These are phyloP conservation scores for Botrytis squamosa DNA, from an alignment of 2,329 filamentous ascomycete species.

Conservation along the genomic window DNA sequence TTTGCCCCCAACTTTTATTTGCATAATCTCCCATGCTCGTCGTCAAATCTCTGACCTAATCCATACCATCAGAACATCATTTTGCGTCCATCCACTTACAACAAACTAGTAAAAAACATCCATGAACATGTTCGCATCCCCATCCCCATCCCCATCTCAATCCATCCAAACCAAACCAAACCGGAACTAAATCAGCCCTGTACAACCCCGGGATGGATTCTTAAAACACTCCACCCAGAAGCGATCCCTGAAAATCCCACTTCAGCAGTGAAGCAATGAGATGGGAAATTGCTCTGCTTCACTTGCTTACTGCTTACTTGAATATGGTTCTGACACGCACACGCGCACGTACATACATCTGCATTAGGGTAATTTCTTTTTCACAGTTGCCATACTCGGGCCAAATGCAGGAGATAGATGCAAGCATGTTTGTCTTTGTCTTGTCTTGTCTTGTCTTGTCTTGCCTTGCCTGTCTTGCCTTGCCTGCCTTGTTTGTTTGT, in stretches of 20 bases:
- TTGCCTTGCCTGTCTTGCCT: background rate
- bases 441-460: background rate
- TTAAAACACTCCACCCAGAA: background rate
- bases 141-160: background rate
- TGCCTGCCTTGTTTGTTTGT: background rate
- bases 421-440: slow-evolving; percentile 7
- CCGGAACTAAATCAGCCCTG: background rate
- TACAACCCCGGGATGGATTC: slow-evolving; percentile 8
- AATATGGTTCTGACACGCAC: slow-evolving; percentile 19
- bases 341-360: slow-evolving; percentile 12
- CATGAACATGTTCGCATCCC: slow-evolving; percentile 6
- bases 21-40: background rate
- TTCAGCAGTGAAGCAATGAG: background rate
- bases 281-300: slow-evolving; percentile 5
- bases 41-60: background rate
- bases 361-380: slow-evolving; percentile 14
- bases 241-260: background rate
- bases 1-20: slow-evolving; percentile 3
- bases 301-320: slow-evolving; percentile 4
- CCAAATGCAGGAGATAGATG: slow-evolving; percentile 4
- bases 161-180: background rate
- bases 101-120: background rate
- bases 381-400: background rate
- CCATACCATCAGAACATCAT: background rate
- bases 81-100: background rate